Evolutionary conservation across 164 flowering plant genomes (phyloP), one percentile per base, ranked within the genome.

Genomic region (Nymphaea thermarum): DNA sequence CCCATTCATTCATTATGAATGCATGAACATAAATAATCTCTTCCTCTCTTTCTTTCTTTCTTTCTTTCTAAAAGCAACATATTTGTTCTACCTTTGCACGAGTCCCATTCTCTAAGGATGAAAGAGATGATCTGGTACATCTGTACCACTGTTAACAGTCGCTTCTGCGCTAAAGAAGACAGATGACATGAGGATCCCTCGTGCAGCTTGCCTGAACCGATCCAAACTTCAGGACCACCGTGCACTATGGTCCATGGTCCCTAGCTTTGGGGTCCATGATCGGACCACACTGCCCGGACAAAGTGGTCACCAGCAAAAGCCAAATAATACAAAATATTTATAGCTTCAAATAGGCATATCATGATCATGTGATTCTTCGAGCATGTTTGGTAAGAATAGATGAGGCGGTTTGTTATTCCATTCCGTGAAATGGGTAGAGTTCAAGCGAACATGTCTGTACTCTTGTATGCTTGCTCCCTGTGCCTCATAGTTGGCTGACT

Each of bases 11-110:
- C 36, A 25, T 25, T 25, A 25, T 25, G 15, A 51, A 15, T 51
- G 57, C 57, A 51, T 51, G 12, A 51, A 51, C 57, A 51, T 8
- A 10, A 51, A 15, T 10, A 70, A 69, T 72, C 73, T 79, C 72
- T 80, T 74, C 72, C 84, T 77, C 75, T 83, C 80, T 47, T 80
- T 65, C 63, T 67, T 65, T 63, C 62, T 67, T 59, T 42, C 66
- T 74, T 68, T 65, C 71, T 64, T 62, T 60, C 70, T 44, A 61
- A n/a, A 66, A 45, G 4, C 5, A 57, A 42, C 62, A 17, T 62
- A 36, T 41, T 17, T 44, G 15, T 55, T 25, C 36, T 25, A 0
- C 36, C 36, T 25, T 25, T 25, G 36, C 36, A 25, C 36, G 36
- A 25, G 36, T 25, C 36, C 36, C 36, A 25, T 25, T 25, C 36